Evolutionary conservation across 2,329 filamentous ascomycete species (phyloP).

Genomic region (Metarhizium brunneum): DNA sequence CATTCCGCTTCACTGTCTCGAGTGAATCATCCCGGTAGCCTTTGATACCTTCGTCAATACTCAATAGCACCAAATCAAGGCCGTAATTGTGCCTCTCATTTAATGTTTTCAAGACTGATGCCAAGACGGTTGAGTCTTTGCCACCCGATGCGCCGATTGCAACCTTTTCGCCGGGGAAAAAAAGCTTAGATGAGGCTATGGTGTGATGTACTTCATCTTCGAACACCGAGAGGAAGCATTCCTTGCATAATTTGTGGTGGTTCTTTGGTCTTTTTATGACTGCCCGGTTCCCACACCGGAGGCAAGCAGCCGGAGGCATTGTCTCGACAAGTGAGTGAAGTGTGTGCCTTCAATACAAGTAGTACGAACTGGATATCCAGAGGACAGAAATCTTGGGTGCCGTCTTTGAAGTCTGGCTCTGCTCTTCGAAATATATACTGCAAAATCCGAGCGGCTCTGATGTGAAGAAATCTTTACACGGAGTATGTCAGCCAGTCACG

Average conservation of each 20-base stretch:
- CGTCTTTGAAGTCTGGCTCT: background rate
- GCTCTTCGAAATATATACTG: background rate
- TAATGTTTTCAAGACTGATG: conserved; percentile 86
- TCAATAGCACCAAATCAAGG: conserved; percentile 75
- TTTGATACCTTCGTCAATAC: conserved; percentile 94
- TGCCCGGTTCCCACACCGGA: conserved; percentile 67
- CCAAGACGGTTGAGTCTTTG: conserved; percentile 94
- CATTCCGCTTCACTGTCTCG: conserved; percentile 93
- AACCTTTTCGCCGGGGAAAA: conserved; percentile 72
- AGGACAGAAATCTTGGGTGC: background rate
- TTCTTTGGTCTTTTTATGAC: conserved; percentile 93
- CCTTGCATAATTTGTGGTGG: conserved; percentile 82
- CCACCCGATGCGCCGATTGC: conserved; percentile 95
- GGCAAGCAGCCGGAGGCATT: conserved; percentile 74
- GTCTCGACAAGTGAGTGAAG: background rate
- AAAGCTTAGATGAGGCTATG: conserved; percentile 72
- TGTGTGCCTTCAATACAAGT: background rate
- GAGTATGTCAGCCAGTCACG: background rate
- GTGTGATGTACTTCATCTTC: conserved; percentile 93
- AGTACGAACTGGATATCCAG: background rate
- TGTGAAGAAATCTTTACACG: background rate
- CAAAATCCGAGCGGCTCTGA: background rate
- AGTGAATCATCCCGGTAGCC: conserved; percentile 94
- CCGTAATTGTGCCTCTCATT: conserved; percentile 86
- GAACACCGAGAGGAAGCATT: conserved; percentile 80